phyloP scores from a whole-genome alignment of 768 basidiomycete species.

The Mrakia frigida region DNA sequence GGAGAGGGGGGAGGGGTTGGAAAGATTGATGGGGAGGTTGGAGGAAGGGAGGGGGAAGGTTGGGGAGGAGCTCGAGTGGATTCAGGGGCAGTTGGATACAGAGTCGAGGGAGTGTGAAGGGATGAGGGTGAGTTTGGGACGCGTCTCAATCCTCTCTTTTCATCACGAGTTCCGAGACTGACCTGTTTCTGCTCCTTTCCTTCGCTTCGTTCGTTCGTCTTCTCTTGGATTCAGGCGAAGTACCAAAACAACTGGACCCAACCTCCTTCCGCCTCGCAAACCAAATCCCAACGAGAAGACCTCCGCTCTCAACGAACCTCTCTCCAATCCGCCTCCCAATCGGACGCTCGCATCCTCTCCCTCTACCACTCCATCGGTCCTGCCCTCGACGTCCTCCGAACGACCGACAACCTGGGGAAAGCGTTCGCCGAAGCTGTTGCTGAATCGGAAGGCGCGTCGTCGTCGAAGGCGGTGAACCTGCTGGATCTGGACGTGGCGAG shows the following conservation, averaged over 20 bases:
- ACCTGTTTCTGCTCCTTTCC: neutral
- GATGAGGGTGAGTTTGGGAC: conserved; percentile 53
- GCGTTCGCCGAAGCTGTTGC: conserved; percentile 56
- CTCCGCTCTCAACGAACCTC: conserved; percentile 42
- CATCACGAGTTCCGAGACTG: neutral
- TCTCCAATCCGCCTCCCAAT: conserved; percentile 68
- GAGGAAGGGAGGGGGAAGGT: conserved; percentile 64
- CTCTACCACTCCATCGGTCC: conserved; percentile 66
- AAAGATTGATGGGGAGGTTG: conserved; percentile 58
- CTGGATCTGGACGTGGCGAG: conserved; percentile 71
- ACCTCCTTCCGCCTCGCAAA: conserved; percentile 67
- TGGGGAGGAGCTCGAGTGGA: conserved; percentile 56
- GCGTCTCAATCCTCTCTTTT: neutral
- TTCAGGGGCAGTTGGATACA: conserved; percentile 64
- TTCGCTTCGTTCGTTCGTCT: neutral
- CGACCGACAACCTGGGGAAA: conserved; percentile 47
- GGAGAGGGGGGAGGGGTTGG: conserved; percentile 65
- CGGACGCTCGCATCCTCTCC: conserved; percentile 66
- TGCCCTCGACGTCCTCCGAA: conserved; percentile 58
- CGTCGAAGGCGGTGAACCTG: conserved; percentile 48
- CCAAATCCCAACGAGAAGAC: conserved; percentile 59
- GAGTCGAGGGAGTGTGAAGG: conserved; percentile 85
- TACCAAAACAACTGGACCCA: conserved; percentile 85
- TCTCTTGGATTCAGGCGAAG: conserved; percentile 51
- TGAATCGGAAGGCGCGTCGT: conserved; percentile 49